phyloP scores from a whole-genome alignment of 768 basidiomycete genomes.

The Psilocybe sp. region DNA sequence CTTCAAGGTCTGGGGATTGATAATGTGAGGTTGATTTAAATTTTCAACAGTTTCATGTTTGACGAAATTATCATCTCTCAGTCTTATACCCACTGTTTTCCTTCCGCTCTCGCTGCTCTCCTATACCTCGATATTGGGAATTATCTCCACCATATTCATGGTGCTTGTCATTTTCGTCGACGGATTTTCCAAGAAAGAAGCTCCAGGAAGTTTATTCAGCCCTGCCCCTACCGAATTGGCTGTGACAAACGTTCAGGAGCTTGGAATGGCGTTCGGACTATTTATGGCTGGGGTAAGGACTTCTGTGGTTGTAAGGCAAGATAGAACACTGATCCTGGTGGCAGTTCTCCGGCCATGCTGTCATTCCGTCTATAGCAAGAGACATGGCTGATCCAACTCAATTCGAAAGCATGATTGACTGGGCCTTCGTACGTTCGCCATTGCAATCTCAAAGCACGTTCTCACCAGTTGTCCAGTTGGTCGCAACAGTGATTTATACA shows the following conservation, averaged over 20 bases:
- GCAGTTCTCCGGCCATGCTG: slow-evolving; percentile 88
- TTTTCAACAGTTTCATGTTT: neutral
- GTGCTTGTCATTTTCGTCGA: slow-evolving; percentile 79
- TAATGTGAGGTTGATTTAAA: slow-evolving; percentile 49
- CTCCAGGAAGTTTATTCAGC: slow-evolving; percentile 79
- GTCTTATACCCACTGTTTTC: slow-evolving; percentile 81
- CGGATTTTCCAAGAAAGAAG: slow-evolving; percentile 66
- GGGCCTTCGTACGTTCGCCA: slow-evolving; percentile 68
- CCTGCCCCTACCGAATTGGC: slow-evolving; percentile 68
- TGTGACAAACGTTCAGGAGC: slow-evolving; percentile 47
- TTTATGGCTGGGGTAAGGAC: slow-evolving; percentile 84
- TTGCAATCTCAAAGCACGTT: neutral
- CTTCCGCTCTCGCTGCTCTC: slow-evolving; percentile 85
- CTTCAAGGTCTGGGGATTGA: slow-evolving; percentile 73
- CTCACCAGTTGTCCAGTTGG: slow-evolving; percentile 34
- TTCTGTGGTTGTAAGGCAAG: neutral
- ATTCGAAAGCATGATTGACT: slow-evolving; percentile 81
- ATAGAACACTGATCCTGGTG: neutral
- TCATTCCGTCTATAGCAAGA: slow-evolving; percentile 84
- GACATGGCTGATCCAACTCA: slow-evolving; percentile 85
- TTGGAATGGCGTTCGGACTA: slow-evolving; percentile 83
- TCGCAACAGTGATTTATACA: slow-evolving; percentile 62
- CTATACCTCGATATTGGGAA: slow-evolving; percentile 84
- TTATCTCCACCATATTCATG: slow-evolving; percentile 73
- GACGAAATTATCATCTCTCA: slow-evolving; percentile 24